Evolutionary conservation across 495 filamentous ascomycete species (phyloP), one percentile per base, ranked within the genome.

Genomic region (Amniculicola lignicola): DNA sequence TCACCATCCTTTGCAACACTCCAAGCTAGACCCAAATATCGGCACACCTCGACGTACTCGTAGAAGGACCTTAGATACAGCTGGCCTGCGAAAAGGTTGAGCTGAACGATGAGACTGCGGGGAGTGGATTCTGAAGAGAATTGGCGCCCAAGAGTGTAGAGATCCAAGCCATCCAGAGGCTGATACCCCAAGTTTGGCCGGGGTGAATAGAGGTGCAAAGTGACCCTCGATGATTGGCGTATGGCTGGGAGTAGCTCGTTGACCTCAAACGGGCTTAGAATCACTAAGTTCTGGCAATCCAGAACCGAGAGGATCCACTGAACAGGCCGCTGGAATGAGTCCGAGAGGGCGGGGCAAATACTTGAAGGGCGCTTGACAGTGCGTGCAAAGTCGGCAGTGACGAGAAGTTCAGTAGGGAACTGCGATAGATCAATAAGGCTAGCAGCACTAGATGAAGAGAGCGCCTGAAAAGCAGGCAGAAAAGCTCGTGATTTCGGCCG

Each of bases 71-170:
- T 48, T 6, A 89, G 67, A 65, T 85, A 89, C 0, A 88, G 72
- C 51, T 84, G 80, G 9, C 85, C 85, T 0, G 85, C 74, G 59
- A 88, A 89, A 4, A 89, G 71, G 56, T 85, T 84, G 11, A 88
- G 72, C n/a, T 51, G 33, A 9, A 51, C 21, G 22, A 29, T 27
- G 9, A 40, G 7, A 24, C 33, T 51, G 36, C 33, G 48, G 2
- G 36, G 22, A 1, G 36, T 6, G 4, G 2, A 14, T 18, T 25
- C 16, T 10, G 51, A 9, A 23, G 29, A 21, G 18, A 18, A 40
- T 10, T 15, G 10, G 5, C 18, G 19, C n/a, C 42, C 42, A 22
- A 56, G 16, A 22, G 44, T 51, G 40, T 45, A 61, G n/a, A 61
- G 39, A n/a, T 56, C 27, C 2, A 61, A 40, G 1, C 9, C 1